A percentile compares a stretch with the other conserved stretches of the same genome.
Evolutionary conservation across 306 rosid species (phyloP).

Genomic region (Ochetophila trinervis): DNA sequence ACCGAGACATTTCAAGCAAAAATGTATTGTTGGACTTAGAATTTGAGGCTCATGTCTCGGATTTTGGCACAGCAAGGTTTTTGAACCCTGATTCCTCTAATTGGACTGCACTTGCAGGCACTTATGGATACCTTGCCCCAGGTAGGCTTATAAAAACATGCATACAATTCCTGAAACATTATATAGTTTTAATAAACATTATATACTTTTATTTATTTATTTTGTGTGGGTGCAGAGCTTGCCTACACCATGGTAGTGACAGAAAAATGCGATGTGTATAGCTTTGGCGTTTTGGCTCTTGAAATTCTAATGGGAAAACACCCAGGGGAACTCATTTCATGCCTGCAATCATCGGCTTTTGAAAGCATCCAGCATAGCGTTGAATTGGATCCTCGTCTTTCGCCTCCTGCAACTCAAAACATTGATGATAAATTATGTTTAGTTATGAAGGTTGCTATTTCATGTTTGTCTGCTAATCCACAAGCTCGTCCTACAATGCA

Average conservation of each 20-base stretch:
- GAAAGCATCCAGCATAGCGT: not conserved
- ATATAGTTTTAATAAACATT: too few species aligned
- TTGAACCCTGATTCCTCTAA: too few species aligned
- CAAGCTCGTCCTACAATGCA: constrained; percentile 12
- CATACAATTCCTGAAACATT: too few species aligned
- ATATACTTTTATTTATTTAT: too few species aligned
- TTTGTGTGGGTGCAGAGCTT: constrained; percentile 33
- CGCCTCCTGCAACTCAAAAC: not conserved
- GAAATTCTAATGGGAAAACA: constrained; percentile 28
- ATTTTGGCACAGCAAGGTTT: too few species aligned
- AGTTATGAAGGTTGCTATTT: not conserved
- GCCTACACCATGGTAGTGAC: constrained; percentile 27
- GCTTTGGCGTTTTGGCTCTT: constrained; percentile 31
- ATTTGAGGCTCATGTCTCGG: too few species aligned
- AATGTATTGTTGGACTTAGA: too few species aligned
- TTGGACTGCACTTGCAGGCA: constrained; percentile 30
- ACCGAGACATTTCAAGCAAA: too few species aligned
- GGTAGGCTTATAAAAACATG: too few species aligned
- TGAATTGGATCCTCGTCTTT: constrained; percentile 17
- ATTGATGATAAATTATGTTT: not conserved
- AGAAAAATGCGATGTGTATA: constrained; percentile 17
- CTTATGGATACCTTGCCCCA: constrained; percentile 33
- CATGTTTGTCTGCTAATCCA: constrained; percentile 9
- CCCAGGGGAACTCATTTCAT: constrained; percentile 3
- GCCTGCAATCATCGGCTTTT: not conserved